phyloP scores from a whole-genome alignment of 768 basidiomycete species.

The Exsudoporus frostii region DNA sequence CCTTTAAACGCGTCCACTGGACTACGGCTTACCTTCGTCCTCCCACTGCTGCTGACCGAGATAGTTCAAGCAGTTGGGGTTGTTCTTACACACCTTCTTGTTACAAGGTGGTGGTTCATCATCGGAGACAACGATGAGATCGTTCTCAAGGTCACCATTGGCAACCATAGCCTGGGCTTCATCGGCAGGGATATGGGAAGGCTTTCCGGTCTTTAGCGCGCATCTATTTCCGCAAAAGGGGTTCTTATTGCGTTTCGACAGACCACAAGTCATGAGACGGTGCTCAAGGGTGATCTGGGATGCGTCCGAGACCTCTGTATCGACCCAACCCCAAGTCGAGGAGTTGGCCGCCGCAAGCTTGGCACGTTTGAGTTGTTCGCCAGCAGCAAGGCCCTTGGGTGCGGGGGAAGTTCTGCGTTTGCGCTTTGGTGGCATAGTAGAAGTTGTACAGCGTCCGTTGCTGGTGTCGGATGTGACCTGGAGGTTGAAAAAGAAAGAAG shows the following conservation, averaged over 20 bases:
- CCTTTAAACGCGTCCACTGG: constrained; percentile 10
- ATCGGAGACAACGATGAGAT: constrained; percentile 69
- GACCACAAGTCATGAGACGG: constrained; percentile 62
- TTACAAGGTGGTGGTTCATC: constrained; percentile 56
- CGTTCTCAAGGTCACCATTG: constrained; percentile 51
- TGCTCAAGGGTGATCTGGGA: constrained; percentile 68
- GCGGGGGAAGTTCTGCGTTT: constrained; percentile 48
- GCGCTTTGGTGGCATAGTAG: constrained; percentile 54
- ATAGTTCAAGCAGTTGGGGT: constrained; percentile 86
- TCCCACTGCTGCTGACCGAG: constrained; percentile 85
- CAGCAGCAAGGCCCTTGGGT: constrained; percentile 53
- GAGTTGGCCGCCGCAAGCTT: constrained; percentile 44
- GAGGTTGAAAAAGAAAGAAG: constrained; percentile 6
- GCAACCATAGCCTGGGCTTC: constrained; percentile 14
- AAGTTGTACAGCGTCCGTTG: background rate
- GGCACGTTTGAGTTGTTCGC: constrained; percentile 59
- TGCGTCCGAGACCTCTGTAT: constrained; percentile 52
- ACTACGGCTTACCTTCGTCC: constrained; percentile 48
- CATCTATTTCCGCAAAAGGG: constrained; percentile 61
- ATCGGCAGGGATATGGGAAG: constrained; percentile 7
- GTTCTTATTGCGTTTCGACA: constrained; percentile 49
- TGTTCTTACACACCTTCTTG: constrained; percentile 64
- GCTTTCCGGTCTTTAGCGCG: constrained; percentile 24
- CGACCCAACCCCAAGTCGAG: constrained; percentile 81
- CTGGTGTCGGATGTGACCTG: constrained; percentile 3